These are phyloP conservation scores for Thelonectria discophora DNA, from an alignment of 2,329 filamentous ascomycete species.

Conservation along the genomic window DNA sequence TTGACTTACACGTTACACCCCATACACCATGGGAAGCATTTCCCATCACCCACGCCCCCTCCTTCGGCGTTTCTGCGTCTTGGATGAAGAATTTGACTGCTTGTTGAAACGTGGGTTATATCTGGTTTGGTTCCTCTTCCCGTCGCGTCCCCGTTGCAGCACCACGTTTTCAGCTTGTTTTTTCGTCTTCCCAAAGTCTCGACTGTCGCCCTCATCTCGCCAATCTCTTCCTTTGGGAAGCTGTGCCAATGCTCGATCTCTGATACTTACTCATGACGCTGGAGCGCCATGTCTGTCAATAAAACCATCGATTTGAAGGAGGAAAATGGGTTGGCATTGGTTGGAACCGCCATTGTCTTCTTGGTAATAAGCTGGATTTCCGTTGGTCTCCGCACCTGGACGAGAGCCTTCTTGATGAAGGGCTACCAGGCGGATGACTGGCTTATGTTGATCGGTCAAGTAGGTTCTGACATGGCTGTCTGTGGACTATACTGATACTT, in stretches of 20 bases:
- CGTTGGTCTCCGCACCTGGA: conserved; percentile 55
- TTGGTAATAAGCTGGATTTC: conserved; percentile 54
- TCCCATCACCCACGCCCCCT: conserved; percentile 23
- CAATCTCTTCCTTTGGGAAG: conserved; percentile 15
- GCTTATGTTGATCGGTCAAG: conserved; percentile 61
- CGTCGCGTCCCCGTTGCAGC: conserved; percentile 9
- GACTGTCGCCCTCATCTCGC: conserved; percentile 8
- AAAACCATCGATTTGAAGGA: conserved; percentile 47
- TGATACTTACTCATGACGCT: conserved; percentile 32
- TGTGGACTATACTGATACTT: conserved; percentile 8
- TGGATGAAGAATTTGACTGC: conserved; percentile 4
- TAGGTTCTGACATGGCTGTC: conserved; percentile 39
- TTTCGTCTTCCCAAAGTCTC: conserved; percentile 7
- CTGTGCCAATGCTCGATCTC: conserved; percentile 33
- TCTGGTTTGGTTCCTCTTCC: conserved; percentile 27
- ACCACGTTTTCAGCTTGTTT: conserved; percentile 7
- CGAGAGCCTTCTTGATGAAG: conserved; percentile 54
- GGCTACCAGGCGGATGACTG: conserved; percentile 61
- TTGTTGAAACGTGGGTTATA: conserved; percentile 33
- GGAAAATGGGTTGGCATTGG: conserved; percentile 51
- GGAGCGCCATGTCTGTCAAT: conserved; percentile 44
- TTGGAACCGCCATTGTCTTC: conserved; percentile 49
- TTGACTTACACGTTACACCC: conserved; percentile 32
- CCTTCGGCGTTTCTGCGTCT: neutral
- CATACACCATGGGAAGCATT: conserved; percentile 23